These are phyloP conservation scores for Leccinum pellstonianum DNA, from an alignment of 768 basidiomycete genomes.

Conservation along the genomic window DNA sequence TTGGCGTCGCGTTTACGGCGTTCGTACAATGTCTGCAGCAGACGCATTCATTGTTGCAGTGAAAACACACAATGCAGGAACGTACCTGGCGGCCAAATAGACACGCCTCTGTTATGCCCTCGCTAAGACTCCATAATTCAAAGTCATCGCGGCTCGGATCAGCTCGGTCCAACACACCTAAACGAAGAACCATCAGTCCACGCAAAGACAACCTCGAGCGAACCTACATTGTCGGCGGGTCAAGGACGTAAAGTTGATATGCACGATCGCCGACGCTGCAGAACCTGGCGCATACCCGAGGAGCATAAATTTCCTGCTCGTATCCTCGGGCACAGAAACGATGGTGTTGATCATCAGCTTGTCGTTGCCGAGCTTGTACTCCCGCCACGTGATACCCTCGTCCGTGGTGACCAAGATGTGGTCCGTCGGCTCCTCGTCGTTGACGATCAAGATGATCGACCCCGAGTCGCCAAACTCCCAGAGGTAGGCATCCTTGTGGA, in stretches of 20 bases:
- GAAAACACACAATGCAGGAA: neutral
- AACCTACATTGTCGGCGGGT: slow-evolving; percentile 73
- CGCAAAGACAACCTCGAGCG: neutral
- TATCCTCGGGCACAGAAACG: slow-evolving; percentile 87
- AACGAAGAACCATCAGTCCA: slow-evolving; percentile 1
- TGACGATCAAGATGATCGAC: slow-evolving; percentile 88
- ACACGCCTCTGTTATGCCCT: slow-evolving; percentile 83
- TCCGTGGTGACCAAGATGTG: slow-evolving; percentile 87
- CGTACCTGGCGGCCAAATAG: slow-evolving; percentile 87
- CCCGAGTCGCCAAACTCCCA: slow-evolving; percentile 99
- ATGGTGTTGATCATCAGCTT: slow-evolving; percentile 73
- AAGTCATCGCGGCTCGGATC: slow-evolving; percentile 89
- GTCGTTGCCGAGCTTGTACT: slow-evolving; percentile 77
- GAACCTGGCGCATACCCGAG: slow-evolving; percentile 60
- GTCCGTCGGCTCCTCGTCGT: slow-evolving; percentile 93
- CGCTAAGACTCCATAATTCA: slow-evolving; percentile 94
- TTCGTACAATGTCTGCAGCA: slow-evolving; percentile 78
- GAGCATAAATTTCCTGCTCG: slow-evolving; percentile 86
- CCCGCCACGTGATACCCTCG: slow-evolving; percentile 84
- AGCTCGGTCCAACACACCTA: slow-evolving; percentile 68
- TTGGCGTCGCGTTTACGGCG: slow-evolving; percentile 76
- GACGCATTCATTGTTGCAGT: slow-evolving; percentile 1
- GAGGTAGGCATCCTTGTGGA: slow-evolving; percentile 95
- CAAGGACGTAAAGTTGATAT: slow-evolving; percentile 85
- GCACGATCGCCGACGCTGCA: slow-evolving; percentile 54